Evolutionary conservation across 306 rosid species (phyloP).

Genomic region (Alnus glutinosa): DNA sequence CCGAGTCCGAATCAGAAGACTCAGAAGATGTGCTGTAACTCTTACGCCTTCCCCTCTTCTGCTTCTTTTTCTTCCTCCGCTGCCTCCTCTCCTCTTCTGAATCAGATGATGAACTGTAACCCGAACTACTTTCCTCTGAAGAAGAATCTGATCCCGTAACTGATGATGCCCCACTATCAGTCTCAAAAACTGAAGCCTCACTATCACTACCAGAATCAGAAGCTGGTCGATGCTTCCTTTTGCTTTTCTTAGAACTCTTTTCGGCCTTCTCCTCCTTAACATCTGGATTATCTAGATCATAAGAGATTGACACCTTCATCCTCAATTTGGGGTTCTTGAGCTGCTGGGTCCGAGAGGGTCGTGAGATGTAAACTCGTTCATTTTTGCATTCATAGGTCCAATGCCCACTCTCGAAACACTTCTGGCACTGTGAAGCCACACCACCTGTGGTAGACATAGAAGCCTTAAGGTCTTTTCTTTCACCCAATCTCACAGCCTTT

Average conservation of each 20-base stretch:
- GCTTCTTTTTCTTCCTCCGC: conserved; percentile 72
- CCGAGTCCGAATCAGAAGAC: conserved; percentile 69
- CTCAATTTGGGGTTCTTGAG: conserved; percentile 90
- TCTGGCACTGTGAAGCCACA: conserved; percentile 78
- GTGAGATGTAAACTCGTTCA: conserved; percentile 85
- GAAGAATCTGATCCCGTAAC: conserved; percentile 73
- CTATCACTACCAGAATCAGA: conserved; percentile 70
- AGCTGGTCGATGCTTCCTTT: conserved; percentile 68
- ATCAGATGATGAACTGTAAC: conserved; percentile 74
- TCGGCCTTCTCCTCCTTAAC: conserved; percentile 47
- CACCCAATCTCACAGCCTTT: conserved; percentile 93
- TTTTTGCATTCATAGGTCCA: conserved; percentile 99
- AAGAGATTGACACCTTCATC: conserved; percentile 46
- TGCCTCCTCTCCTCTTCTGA: conserved; percentile 76
- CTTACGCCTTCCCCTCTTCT: conserved; percentile 55
- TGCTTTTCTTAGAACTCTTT: conserved; percentile 53
- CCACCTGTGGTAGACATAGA: conserved; percentile 49
- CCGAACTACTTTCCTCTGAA: conserved; percentile 71
- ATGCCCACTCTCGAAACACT: conserved; percentile 84
- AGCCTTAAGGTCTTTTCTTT: conserved; percentile 73
- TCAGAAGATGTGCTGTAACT: conserved; percentile 79
- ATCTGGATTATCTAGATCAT: conserved; percentile 58
- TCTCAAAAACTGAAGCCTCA: conserved; percentile 92
- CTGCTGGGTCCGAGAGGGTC: conserved; percentile 94
- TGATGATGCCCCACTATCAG: conserved; percentile 81